Base-by-base conservation (phyloP, 2,329 filamentous ascomycete species). In the Sarocladium oryzae region DNA sequence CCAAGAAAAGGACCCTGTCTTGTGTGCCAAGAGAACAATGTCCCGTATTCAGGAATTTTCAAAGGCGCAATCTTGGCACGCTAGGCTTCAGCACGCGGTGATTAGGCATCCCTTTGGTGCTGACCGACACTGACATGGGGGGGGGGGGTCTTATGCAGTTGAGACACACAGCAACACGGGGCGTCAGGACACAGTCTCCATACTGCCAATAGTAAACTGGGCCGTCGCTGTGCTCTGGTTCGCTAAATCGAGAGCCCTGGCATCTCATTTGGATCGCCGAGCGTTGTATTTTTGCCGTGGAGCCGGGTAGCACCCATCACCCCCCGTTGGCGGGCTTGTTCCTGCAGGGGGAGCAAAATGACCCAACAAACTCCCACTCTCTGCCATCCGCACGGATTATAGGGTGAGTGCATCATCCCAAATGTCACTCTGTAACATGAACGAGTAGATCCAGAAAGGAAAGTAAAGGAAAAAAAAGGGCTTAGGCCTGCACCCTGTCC, bases 311-410 rank as follows among this genome's bases (percentile, higher is more conserved):
- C n/a, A n/a, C n/a, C 33, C 33, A 36, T n/a, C 33, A 36, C 15
- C 33, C 33, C 33, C 33, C 16, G 7, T n/a, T 36, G 33, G 6
- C 33, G 15, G 16, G 8, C 16, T n/a, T 36, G 7, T 10, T 8
- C 16, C 33, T 36, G 33, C 33, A 36, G n/a, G n/a, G 33, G 33
- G 33, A 36, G 60, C 49, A 46, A 54, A 56, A 61, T 61, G 53
- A n/a, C 33, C 33, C 33, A 36, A 5, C 8, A 10, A 36, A n/a
- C 11, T 10, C 16, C 15, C 15, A 6, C 5, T 36, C 33, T 10
- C 13, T 36, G 33, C 33, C 13, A 8, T 36, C 33, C 16, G 33
- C 11, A 15, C n/a, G n/a, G n/a, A n/a, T n/a, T n/a, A n/a, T n/a
- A n/a, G n/a, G n/a, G n/a, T n/a, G n/a, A n/a, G n/a, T n/a, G n/a